phyloP scores from a whole-genome alignment of 2,329 filamentous ascomycete species.

The Verticillium albo-atrum region DNA sequence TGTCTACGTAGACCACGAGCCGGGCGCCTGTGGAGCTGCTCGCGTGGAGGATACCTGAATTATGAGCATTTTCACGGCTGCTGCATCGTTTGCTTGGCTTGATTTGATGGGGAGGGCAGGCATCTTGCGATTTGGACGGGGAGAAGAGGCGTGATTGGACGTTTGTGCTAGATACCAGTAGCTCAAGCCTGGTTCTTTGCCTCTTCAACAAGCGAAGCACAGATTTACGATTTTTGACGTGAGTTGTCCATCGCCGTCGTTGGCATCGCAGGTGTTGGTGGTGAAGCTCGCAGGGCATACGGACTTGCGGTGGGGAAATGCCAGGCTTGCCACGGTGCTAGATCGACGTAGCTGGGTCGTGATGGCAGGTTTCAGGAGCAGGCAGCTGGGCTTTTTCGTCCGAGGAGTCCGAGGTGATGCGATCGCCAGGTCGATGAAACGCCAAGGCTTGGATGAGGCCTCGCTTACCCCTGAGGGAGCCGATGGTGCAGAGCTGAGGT shows the following conservation, averaged over 20 bases:
- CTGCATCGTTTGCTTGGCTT: neutral
- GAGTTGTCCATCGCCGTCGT: neutral
- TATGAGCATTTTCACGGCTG: neutral
- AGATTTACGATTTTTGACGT: neutral
- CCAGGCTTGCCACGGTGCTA: too few species aligned
- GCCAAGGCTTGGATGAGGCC: neutral
- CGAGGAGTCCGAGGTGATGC: neutral
- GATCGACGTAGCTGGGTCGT: neutral
- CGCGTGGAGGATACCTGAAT: neutral
- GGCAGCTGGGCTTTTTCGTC: neutral
- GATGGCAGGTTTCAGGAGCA: neutral
- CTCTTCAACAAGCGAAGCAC: neutral
- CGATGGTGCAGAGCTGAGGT: too few species aligned
- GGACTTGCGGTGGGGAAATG: too few species aligned
- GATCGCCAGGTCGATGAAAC: neutral
- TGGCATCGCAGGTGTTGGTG: too few species aligned
- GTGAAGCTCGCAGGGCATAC: too few species aligned
- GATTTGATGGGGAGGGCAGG: neutral
- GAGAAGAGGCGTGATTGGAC: neutral
- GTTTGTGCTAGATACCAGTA: neutral
- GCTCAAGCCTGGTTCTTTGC: neutral
- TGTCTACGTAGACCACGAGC: slow-evolving; percentile 38
- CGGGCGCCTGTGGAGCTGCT: neutral
- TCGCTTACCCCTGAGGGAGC: neutral
- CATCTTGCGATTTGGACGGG: neutral